Evolutionary conservation across 805 yeast genomes (phyloP).

Genomic region (Yarrowia bubula): DNA sequence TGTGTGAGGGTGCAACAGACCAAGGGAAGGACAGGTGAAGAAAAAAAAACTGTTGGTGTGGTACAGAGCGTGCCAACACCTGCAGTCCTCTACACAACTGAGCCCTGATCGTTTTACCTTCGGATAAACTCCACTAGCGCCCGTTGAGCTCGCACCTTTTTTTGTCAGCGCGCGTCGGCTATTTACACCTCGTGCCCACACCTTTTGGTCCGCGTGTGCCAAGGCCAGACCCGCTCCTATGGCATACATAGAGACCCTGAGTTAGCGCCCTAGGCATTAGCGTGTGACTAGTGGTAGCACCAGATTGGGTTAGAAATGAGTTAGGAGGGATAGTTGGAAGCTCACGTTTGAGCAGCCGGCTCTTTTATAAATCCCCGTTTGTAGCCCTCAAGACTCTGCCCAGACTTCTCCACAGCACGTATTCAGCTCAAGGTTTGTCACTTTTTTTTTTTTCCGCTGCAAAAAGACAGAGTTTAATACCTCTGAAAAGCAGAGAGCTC

Average conservation of each 20-base stretch:
- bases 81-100: not conserved
- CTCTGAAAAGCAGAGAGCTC: not conserved
- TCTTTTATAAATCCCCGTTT: not conserved
- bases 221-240: too few species aligned
- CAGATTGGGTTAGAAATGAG: constrained; percentile 11
- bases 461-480: not conserved
- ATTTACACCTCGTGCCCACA: not conserved
- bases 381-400: too few species aligned
- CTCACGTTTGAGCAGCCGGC: too few species aligned
- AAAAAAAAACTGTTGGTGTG: too few species aligned
- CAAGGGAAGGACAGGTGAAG: too few species aligned
- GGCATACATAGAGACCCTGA: too few species aligned
- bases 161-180: not conserved
- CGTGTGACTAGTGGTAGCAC: not conserved
- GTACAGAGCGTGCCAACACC: not conserved
- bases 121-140: constrained; percentile 8
- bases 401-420: not conserved
- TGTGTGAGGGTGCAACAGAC: not conserved
- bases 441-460: not conserved
- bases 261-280: too few species aligned
- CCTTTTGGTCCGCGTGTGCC: too few species aligned
- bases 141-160: constrained; percentile 7
- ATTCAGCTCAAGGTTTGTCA: not conserved
- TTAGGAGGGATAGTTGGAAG: too few species aligned
- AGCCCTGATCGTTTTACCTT: not conserved